Base-by-base conservation (phyloP, 225 moss, liverwort and hornwort genomes). In the Takakia lepidozioides region DNA sequence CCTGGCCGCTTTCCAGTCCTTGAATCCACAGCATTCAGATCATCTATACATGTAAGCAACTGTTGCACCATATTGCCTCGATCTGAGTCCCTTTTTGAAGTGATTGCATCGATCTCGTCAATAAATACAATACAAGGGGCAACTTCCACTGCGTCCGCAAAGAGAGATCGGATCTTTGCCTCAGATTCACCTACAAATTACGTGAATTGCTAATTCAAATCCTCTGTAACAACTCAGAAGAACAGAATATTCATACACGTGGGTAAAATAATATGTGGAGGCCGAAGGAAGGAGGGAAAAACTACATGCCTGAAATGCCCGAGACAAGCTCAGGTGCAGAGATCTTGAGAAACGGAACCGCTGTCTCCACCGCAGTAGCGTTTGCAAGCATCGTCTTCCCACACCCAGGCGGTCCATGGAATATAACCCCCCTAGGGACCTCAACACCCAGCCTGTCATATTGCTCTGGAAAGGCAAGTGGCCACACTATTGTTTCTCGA, bases 301-400 rank as follows among this genome's bases (percentile, higher is more conserved):
- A n/a, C n/a, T 29, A 67, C 51, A 19, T 61, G 89, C 93, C 93
- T 82, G 89, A 89, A 86, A 95, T 89, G 50, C 93, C 93, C 1
- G 93, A 95, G 42, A 95, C 93, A 46, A 95, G 89, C 60, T 95
- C 93, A n/a, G 93, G 93, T 7, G 89, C 93, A 49, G 93, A 95
- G 10, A 95, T 90, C 63, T 89, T 95, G 27, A 95, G 49, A 52
- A 95, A 90, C 0, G 93, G 93, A 29, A 90, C 93, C 4, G 81
- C 73, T 1, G 82, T 84, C 62, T 95, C 89, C 46, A 84, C 81
- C 27, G 93, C 93, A 40, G 89, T 90, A 14, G 93, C 93, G 59
- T 95, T 95, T 29, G 93, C 93, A 56, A 95, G 66, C 86, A 89
- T 89, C 2, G 93, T 95, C 52, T 95, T 95, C 38, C 93, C 93